Base-by-base conservation (phyloP, 2,329 filamentous ascomycete genomes). In the Verticillium tricorpus region DNA sequence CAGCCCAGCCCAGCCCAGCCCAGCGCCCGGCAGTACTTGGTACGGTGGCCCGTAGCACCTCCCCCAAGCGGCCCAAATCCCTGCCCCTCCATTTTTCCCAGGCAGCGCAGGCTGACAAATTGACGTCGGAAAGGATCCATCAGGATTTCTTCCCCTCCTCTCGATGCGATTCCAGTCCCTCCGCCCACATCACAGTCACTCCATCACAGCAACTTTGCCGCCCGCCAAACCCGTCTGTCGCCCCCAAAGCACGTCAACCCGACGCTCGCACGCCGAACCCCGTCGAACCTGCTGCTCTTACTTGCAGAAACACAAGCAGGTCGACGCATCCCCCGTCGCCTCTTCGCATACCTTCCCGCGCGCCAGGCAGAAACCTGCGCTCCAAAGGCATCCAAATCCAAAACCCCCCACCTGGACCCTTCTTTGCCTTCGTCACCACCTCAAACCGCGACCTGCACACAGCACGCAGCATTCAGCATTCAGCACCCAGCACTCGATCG, bases 81-180 rank as follows among this genome's bases (percentile, higher is more conserved):
- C 45, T 52, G 45, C 45, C 45, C 45, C 45, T 52, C 45, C 45
- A 52, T 52, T 52, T 52, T 52, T 52, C 17, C 45, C 45, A 22
- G 45, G 45, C 45, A 52, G 45, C 19, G n/a, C 45, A 31, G 22
- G 65, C 65, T 67, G 63, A 67, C 65, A 66, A 66, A 66, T 66
- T 64, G 64, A 62, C 50, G 61, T 63, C 45, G n/a, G 15, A 50
- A 45, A 32, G n/a, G 55, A 14, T 32, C 40, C 40, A 56, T 62
- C 59, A 19, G 62, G 56, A 58, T 61, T 64, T 59, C 63, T 63
- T 59, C 59, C 59, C 61, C 61, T 59, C 57, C 45, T 58, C 63
- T 64, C 63, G 60, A 61, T 60, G 45, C 32, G 59, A 57, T 64
- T 64, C 63, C 45, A 52, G 45, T 52, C 45, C 57, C 39, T 61